phyloP scores from a whole-genome alignment of 352 stramenopile genomes.

The Pythium utonaiense region DNA sequence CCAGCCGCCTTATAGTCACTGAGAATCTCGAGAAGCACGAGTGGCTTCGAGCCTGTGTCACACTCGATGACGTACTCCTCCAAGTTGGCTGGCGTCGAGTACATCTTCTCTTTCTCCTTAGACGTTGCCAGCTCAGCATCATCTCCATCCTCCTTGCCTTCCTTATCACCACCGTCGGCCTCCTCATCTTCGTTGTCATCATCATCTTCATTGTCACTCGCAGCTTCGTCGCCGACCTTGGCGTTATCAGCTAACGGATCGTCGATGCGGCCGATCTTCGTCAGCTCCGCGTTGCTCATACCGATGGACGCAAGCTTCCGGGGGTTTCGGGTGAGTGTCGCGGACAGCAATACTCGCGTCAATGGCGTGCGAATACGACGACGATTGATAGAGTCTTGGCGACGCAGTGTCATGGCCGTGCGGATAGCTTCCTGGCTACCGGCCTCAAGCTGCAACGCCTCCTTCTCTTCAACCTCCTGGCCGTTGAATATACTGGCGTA shows the following conservation, averaged over 20 bases:
- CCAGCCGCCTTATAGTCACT: conserved; percentile 59
- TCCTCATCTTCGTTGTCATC: conserved; percentile 17
- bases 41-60: conserved; percentile 92
- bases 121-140: conserved; percentile 14
- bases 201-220: conserved; percentile 28
- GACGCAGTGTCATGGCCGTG: conserved; percentile 51
- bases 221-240: conserved; percentile 36
- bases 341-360: conserved; percentile 96
- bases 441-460: conserved; percentile 7
- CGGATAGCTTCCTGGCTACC: conserved; percentile 4
- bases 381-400: conserved; percentile 77
- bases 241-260: conserved; percentile 67
- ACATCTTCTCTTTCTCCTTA: conserved; percentile 61
- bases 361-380: conserved; percentile 82
- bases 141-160: conserved; percentile 23
- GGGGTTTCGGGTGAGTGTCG: conserved; percentile 96
- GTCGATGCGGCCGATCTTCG: conserved; percentile 73
- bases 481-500: conserved; percentile 80
- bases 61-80: conserved; percentile 92
- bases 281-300: conserved; percentile 94
- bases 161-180: conserved; percentile 9
- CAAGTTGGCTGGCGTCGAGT: conserved; percentile 73
- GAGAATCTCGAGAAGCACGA: conserved; percentile 93
- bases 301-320: conserved; percentile 93
- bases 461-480: conserved; percentile 41